Base-by-base conservation (phyloP, 2,329 filamentous ascomycete genomes). In the Lachnellula suecica region DNA sequence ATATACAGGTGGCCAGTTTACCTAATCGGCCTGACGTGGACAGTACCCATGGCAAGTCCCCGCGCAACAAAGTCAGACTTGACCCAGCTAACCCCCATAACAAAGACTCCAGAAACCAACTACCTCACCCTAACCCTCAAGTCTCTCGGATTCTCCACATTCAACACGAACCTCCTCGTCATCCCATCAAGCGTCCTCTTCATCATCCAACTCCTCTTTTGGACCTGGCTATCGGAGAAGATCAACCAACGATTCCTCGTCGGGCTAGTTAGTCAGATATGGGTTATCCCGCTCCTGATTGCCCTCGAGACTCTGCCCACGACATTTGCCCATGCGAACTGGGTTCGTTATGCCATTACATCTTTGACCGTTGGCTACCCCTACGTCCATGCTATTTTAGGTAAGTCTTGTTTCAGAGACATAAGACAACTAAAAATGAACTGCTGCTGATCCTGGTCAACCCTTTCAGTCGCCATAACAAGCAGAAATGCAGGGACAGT, bases 51-150 rank as follows among this genome's bases (percentile, higher is more conserved):
- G 34, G 25, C 31, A 40, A 20, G 37, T 20, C 37, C 10, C 20
- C 11, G 4, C 19, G 11, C 7, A 15, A 6, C 15, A 15, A 31
- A 8, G 29, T 31, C 29, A 8, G 2, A 9, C 19, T 23, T 17
- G 2, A 8, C 5, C 11, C 37, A 11, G 20, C 17, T 19, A 40
- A 10, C 19, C 6, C 20, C 19, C 17, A 35, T 35, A 17, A 6
- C 17, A 4, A 73, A 73, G 3, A 70, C 69, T 2, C 76, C 74
- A 1, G 72, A 76, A 0, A 68, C 70, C 38, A 70, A 70, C 0
- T 83, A 82, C 51, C 66, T 84, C 8, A 80, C 80, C 0, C 71
- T 82, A 11, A 81, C 76, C 0, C 71, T 84, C 11, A 29, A 46
- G 22, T 22, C 24, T 19, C 45, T 57, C 10, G 55, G 55, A 20